phyloP scores from a whole-genome alignment of 2,329 filamentous ascomycete genomes.

The Fusarium sp. region DNA sequence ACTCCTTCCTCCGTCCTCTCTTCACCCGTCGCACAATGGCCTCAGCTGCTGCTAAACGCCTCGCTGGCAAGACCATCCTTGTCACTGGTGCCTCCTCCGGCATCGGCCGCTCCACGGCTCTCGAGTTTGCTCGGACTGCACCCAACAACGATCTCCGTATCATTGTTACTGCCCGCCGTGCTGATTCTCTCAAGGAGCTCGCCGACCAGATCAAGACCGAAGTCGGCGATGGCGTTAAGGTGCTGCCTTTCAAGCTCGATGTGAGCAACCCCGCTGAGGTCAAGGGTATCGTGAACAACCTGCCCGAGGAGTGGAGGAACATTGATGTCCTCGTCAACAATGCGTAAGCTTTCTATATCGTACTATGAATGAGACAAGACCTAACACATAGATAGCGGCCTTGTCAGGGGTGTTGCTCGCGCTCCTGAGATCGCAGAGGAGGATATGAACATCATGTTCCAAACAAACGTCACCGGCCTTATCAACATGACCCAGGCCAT shows the following conservation, averaged over 20 bases:
- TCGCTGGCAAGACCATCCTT: conserved; percentile 91
- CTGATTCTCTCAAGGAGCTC: conserved; percentile 81
- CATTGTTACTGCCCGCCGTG: conserved; percentile 86
- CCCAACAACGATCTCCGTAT: conserved; percentile 82
- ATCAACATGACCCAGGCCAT: conserved; percentile 97
- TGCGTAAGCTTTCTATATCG: conserved; percentile 69
- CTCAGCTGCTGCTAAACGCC: conserved; percentile 78
- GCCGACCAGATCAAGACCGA: conserved; percentile 80
- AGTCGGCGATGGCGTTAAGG: conserved; percentile 81
- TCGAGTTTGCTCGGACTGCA: conserved; percentile 90
- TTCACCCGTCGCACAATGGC: conserved; percentile 55
- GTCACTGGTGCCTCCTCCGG: conserved; percentile 94
- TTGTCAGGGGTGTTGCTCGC: conserved; percentile 88
- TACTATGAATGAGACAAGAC: background rate
- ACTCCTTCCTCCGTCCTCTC: conserved; percentile 10
- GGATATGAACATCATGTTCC: conserved; percentile 89
- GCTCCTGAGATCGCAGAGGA: conserved; percentile 84
- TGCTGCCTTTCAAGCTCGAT: conserved; percentile 85
- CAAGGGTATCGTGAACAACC: conserved; percentile 72
- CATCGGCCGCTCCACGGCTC: conserved; percentile 84
- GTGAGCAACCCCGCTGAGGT: conserved; percentile 84
- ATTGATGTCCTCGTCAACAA: conserved; percentile 96
- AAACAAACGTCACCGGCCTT: conserved; percentile 92
- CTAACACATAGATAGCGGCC: conserved; percentile 66
- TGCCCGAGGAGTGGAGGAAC: conserved; percentile 85